These are phyloP conservation scores for Stagonosporopsis cucurbitacearum DNA, from an alignment of 2,329 filamentous ascomycete species.

Conservation along the genomic window DNA sequence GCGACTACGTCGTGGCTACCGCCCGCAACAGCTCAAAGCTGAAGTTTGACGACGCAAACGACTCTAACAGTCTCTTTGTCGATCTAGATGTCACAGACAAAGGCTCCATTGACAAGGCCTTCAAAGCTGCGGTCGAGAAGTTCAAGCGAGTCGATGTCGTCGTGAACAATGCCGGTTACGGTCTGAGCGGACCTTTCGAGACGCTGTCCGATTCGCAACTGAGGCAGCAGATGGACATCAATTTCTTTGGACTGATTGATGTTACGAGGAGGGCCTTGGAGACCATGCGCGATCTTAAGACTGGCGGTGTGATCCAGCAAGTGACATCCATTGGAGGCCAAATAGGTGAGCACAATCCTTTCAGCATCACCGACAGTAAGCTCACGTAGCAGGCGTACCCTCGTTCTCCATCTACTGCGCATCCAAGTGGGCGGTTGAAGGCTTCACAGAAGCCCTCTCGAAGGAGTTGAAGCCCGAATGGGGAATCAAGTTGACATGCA, in stretches of 20 bases:
- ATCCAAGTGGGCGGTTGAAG: constrained; percentile 57
- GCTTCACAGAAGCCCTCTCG: constrained; percentile 54
- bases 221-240: constrained; percentile 63
- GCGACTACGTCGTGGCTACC: constrained; percentile 55
- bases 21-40: constrained; percentile 55
- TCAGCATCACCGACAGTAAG: not conserved
- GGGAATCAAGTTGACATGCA: constrained; percentile 55
- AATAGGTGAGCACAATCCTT: constrained; percentile 38
- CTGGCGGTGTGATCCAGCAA: constrained; percentile 63
- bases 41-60: constrained; percentile 48
- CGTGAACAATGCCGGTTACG: constrained; percentile 68
- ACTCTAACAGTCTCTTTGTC: constrained; percentile 57
- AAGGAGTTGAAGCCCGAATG: constrained; percentile 56
- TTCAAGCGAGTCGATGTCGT: constrained; percentile 66
- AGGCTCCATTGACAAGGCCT: constrained; percentile 54
- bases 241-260: constrained; percentile 64
- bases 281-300: constrained; percentile 55
- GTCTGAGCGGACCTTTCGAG: constrained; percentile 61
- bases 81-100: constrained; percentile 61
- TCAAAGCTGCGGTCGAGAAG: constrained; percentile 54
- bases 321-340: constrained; percentile 62
- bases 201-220: constrained; percentile 58
- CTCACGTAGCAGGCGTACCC: constrained; percentile 10
- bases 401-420: constrained; percentile 47
- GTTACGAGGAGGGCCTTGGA: constrained; percentile 58